phyloP scores from a whole-genome alignment of 352 stramenopile genomes.

The Thraustochytrium striatum region DNA sequence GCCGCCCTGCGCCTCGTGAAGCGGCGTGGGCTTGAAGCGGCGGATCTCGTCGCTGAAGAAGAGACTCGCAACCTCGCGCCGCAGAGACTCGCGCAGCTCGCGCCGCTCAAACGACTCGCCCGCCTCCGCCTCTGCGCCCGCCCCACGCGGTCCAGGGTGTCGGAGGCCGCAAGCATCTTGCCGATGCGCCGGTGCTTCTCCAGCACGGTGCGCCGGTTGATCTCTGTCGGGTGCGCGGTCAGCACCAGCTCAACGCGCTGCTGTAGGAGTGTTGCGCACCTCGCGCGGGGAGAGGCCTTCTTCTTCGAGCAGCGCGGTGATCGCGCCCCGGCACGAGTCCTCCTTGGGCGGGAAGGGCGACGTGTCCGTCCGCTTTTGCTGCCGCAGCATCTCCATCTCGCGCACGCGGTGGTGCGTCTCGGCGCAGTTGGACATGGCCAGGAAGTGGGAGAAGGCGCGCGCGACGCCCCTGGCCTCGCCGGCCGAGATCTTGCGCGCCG shows the following conservation, averaged over 20 bases:
- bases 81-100: constrained; percentile 57
- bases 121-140: constrained; percentile 40
- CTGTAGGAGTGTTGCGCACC: constrained; percentile 64
- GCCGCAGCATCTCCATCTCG: constrained; percentile 1
- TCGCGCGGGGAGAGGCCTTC: constrained; percentile 51
- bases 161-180: constrained; percentile 52
- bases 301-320: constrained; percentile 54
- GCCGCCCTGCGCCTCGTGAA: constrained; percentile 69
- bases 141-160: constrained; percentile 52
- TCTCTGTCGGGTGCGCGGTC: constrained; percentile 77
- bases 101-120: constrained; percentile 56
- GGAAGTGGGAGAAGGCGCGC: constrained; percentile 72
- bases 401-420: constrained; percentile 67
- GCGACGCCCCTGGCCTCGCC: constrained; percentile 62
- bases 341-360: constrained; percentile 44
- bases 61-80: constrained; percentile 60
- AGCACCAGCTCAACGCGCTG: constrained; percentile 77
- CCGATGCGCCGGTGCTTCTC: constrained; percentile 62
- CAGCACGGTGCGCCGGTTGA: constrained; percentile 74
- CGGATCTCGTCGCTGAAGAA: constrained; percentile 69
- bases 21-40: constrained; percentile 68
- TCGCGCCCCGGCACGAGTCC: constrained; percentile 57
- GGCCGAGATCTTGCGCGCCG: constrained; percentile 50
- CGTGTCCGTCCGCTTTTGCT: neutral
- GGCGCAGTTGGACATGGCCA: constrained; percentile 71